phyloP scores from a whole-genome alignment of 805 yeast genomes.

The Grigorovia yakushimaensis region DNA sequence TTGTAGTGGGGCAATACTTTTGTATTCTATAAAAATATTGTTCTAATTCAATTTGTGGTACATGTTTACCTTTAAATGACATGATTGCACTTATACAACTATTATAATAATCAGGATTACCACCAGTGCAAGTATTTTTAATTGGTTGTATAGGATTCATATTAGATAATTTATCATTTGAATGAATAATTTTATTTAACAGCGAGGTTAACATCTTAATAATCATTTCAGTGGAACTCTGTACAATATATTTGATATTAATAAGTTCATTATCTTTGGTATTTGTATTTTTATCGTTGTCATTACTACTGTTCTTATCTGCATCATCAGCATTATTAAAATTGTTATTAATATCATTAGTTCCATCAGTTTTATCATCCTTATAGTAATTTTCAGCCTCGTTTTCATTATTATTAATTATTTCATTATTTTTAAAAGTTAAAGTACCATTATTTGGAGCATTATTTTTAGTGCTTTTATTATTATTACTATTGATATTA shows the following conservation, averaged over 20 bases:
- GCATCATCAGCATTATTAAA: not conserved
- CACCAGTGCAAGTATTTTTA: not conserved
- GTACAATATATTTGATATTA: slow-evolving; percentile 47
- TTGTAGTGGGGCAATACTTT: slow-evolving; percentile 97
- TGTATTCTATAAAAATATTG: slow-evolving; percentile 84
- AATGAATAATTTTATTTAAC: slow-evolving; percentile 77
- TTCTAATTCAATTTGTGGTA: slow-evolving; percentile 89
- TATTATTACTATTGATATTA: not conserved
- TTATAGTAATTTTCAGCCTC: not conserved
- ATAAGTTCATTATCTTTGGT: not conserved
- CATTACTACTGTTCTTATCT: too few relatives aligned
- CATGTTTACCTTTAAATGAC: slow-evolving; percentile 91
- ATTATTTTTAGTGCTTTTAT: not conserved
- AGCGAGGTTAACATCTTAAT: slow-evolving; percentile 78
- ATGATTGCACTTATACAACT: slow-evolving; percentile 47
- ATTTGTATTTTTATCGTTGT: not conserved
- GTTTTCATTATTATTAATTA: not conserved
- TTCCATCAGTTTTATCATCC: not conserved
- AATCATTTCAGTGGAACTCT: slow-evolving; percentile 71
- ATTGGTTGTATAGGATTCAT: not conserved
- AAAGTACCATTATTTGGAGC: not conserved
- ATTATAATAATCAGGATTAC: not conserved
- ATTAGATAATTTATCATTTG: slow-evolving; percentile 47
- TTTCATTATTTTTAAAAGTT: not conserved
- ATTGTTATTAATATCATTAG: not conserved